Evolutionary conservation across 805 yeast genomes (phyloP).

Genomic region (Ogataea zsoltii): DNA sequence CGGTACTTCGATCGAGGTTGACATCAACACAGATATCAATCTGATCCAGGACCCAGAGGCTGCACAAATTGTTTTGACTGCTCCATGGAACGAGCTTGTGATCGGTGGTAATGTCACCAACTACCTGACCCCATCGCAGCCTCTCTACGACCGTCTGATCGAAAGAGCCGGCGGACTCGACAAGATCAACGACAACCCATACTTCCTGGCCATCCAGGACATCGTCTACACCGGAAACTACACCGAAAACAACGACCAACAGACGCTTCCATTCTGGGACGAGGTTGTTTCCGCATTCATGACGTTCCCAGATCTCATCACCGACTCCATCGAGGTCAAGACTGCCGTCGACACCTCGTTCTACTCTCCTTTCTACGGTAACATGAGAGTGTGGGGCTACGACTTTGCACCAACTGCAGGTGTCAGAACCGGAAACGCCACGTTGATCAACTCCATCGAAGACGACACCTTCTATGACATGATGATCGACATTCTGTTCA

Average conservation of each 20-base stretch:
- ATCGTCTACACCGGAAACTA: constrained; percentile 40
- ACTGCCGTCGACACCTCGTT: constrained; percentile 42
- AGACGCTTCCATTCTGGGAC: constrained; percentile 46
- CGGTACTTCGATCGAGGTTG: constrained; percentile 35
- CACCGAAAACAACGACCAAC: constrained; percentile 32
- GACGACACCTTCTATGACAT: constrained; percentile 33
- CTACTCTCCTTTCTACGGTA: constrained; percentile 44
- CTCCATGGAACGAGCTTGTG: constrained; percentile 39
- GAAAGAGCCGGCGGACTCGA: constrained; percentile 37
- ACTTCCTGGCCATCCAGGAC: constrained; percentile 31
- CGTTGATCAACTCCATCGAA: constrained; percentile 36
- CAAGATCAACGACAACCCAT: constrained; percentile 30
- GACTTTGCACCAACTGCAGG: constrained; percentile 39
- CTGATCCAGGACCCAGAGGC: constrained; percentile 47
- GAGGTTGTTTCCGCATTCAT: constrained; percentile 41
- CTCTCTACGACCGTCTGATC: constrained; percentile 36
- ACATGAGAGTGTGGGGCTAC: constrained; percentile 39
- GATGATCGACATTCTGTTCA: constrained; percentile 35
- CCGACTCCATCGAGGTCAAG: constrained; percentile 32
- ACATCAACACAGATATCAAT: constrained; percentile 45
- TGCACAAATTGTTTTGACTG: constrained; percentile 43
- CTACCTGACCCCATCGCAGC: constrained; percentile 41
- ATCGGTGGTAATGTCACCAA: constrained; percentile 46
- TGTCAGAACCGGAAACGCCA: constrained; percentile 38
- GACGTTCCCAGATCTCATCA: constrained; percentile 38